phyloP scores from a whole-genome alignment of 164 flowering plant species.

The Kalanchoe fedtschenkoi region DNA sequence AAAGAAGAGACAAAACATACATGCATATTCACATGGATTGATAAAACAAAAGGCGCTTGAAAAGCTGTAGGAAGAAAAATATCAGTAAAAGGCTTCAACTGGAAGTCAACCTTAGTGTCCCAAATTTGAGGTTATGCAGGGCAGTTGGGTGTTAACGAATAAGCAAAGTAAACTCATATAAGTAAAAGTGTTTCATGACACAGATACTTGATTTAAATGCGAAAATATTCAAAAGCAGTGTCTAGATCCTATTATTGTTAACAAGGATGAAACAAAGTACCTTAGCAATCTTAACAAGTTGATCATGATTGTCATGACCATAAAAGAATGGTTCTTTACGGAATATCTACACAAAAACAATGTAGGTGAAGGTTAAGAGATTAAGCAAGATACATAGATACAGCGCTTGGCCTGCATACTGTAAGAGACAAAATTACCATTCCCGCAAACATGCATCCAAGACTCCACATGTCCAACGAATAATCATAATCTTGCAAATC shows the following conservation, averaged over 20 bases:
- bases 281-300: constrained; percentile 29
- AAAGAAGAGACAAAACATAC: too few species aligned
- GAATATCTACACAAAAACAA: constrained; percentile 21
- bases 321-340: constrained; percentile 28
- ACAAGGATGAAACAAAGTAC: constrained; percentile 8
- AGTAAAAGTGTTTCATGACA: too few species aligned
- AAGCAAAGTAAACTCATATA: too few species aligned
- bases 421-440: constrained; percentile 23
- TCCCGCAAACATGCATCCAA: constrained; percentile 49
- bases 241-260: background rate
- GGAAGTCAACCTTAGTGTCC: background rate
- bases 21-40: background rate
- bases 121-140: too few species aligned
- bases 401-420: background rate
- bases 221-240: background rate
- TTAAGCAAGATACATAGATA: background rate
- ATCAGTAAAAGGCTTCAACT: background rate
- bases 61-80: background rate
- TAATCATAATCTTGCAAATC: constrained; percentile 45
- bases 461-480: constrained; percentile 50
- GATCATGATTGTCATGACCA: constrained; percentile 29
- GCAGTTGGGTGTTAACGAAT: too few species aligned
- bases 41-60: background rate
- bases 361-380: background rate
- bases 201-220: background rate